phyloP scores from a whole-genome alignment of 2,329 filamentous ascomycete species.

The Claviceps sorghi region DNA sequence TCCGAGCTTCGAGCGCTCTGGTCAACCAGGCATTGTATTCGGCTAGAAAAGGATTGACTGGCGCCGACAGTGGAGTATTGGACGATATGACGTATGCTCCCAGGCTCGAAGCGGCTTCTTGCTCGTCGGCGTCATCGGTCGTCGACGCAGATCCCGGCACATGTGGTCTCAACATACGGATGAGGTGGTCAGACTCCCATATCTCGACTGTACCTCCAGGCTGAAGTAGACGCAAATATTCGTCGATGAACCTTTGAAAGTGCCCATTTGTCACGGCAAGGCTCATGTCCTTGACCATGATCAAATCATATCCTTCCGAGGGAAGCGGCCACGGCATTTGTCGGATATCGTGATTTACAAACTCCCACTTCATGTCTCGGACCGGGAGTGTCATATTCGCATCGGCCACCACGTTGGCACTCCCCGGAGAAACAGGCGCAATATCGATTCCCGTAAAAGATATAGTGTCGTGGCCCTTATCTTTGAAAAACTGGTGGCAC shows the following conservation, averaged over 20 bases:
- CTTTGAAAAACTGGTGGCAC: slow-evolving; percentile 66
- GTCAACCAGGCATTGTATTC: slow-evolving; percentile 76
- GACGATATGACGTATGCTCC: slow-evolving; percentile 72
- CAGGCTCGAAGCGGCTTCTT: slow-evolving; percentile 51
- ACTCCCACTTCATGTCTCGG: slow-evolving; percentile 73
- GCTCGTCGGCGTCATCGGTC: slow-evolving; percentile 32
- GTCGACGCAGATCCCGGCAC: slow-evolving; percentile 35
- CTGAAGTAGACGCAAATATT: slow-evolving; percentile 61
- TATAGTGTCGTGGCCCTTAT: slow-evolving; percentile 52
- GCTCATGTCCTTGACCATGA: slow-evolving; percentile 76
- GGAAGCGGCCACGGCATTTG: slow-evolving; percentile 62
- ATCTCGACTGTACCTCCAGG: slow-evolving; percentile 71
- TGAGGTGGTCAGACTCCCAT: slow-evolving; percentile 77
- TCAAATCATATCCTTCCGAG: slow-evolving; percentile 68
- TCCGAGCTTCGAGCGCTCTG: slow-evolving; percentile 57
- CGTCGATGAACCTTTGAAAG: slow-evolving; percentile 45
- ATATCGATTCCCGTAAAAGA: slow-evolving; percentile 75
- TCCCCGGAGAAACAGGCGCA: slow-evolving; percentile 47
- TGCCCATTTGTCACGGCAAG: slow-evolving; percentile 47
- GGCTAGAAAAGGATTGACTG: slow-evolving; percentile 66
- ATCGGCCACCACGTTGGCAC: slow-evolving; percentile 14
- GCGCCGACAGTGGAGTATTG: slow-evolving; percentile 67
- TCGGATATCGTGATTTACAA: slow-evolving; percentile 76
- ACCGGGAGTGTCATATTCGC: slow-evolving; percentile 35
- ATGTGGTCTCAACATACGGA: slow-evolving; percentile 72